Evolutionary conservation across 257 asterid genomes (phyloP), one percentile per base, ranked within the genome.

Genomic region (Plantago elongata): DNA sequence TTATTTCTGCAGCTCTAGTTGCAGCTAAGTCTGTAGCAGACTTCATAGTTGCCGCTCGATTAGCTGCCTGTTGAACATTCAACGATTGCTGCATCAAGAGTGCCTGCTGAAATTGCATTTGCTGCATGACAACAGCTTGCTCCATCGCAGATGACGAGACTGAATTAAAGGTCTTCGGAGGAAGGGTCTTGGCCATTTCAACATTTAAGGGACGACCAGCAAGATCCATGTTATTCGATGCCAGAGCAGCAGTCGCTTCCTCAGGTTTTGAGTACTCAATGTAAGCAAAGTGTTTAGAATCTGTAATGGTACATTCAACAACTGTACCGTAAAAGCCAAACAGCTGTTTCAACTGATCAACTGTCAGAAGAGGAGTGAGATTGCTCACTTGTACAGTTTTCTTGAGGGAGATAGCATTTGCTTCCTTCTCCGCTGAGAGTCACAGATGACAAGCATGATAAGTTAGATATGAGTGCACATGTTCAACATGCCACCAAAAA

Each of bases 31-130:
- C 99, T 44, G 99, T 89, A 18, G 99, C 94, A 77, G 88, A 75
- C 80, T 93, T 93, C 99, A 93, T 87, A 54, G 84, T 89, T 70
- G 99, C 99, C 56, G 87, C 94, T 66, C 97, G 84, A 61, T 78
- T 93, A 66, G 97, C 99, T 45, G 96, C 96, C 79, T 89, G 99
- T 65, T 89, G 97, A 2, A 89, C 88, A 45, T 94, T 79, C 74
- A 89, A 11, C 60, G 97, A 75, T 79, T 93, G 96, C 69, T 93
- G 99, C 95, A 93, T 78, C 71, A 93, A 64, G 59, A 93, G 81
- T 68, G 97, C 88, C 81, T 89, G 97, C 80, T 89, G 99, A 81
- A 93, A 93, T 72, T 93, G 99, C 97, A 89, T 87, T 82, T 92
- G 99, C 57, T 92, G 97, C 93, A 83, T 83, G 51, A 97, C 99